A percentile compares a stretch with the other conserved stretches of the same genome.
phyloP scores from a whole-genome alignment of 768 basidiomycete genomes.

The Clitopilus hobsonii region DNA sequence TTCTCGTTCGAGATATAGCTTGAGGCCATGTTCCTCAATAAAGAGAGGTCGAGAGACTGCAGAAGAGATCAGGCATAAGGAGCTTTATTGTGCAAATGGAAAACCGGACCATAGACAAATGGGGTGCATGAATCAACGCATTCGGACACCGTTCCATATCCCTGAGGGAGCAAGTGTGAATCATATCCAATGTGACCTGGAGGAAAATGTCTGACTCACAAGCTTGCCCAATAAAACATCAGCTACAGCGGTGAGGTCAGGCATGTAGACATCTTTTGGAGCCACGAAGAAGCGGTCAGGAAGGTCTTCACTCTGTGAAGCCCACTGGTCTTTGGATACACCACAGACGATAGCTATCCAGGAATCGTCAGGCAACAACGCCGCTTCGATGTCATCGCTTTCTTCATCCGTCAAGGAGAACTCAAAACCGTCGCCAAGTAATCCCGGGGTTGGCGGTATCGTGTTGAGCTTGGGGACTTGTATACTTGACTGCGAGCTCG shows the following conservation, averaged over 20 bases:
- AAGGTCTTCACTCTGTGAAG: constrained; percentile 30
- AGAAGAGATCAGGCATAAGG: neutral
- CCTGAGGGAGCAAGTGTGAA: constrained; percentile 37
- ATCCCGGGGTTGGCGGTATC: constrained; percentile 31
- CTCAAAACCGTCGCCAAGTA: constrained; percentile 6
- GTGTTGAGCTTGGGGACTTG: constrained; percentile 17
- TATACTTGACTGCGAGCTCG: neutral
- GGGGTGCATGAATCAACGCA: constrained; percentile 74
- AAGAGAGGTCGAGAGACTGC: constrained; percentile 77
- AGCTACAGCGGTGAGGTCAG: constrained; percentile 67
- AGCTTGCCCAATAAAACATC: constrained; percentile 79
- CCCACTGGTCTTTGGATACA: constrained; percentile 55
- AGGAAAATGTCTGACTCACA: constrained; percentile 31
- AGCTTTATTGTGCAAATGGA: neutral
- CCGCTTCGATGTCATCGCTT: constrained; percentile 21
- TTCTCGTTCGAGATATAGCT: constrained; percentile 53
- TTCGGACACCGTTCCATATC: constrained; percentile 80
- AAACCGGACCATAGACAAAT: constrained; percentile 65
- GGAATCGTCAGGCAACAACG: constrained; percentile 56
- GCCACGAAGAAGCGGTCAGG: constrained; percentile 74
- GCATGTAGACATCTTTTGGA: constrained; percentile 77
- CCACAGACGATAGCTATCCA: constrained; percentile 85
- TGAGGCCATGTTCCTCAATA: constrained; percentile 76
- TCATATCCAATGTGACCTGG: neutral
- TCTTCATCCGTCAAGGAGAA: constrained; percentile 4